Base-by-base conservation (phyloP, 441 rosid species). In the Populus trichocarpa region DNA sequence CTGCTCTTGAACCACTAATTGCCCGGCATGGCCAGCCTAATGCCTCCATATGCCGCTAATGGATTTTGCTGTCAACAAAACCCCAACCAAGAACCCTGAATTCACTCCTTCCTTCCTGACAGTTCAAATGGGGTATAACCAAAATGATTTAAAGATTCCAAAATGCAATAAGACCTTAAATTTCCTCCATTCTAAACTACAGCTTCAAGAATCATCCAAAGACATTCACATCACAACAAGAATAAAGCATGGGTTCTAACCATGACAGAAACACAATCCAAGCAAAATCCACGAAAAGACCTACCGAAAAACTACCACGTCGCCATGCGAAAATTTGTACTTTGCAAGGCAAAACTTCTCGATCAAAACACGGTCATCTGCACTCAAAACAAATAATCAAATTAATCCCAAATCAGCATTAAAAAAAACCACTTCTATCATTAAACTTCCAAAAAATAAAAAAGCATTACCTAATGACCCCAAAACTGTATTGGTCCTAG, bases 311-410 rank as follows among this genome's bases (percentile, higher is more conserved):
- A 92, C 89, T 42, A 93, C 81, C 65, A 93, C 94, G 76, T 96
- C 97, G 2, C 98, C 99, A 57, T 78, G 89, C 1, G 92, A 87
- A 80, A 94, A 96, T 81, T 88, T 88, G 88, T 89, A 96, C 66
- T 88, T 81, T 26, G 40, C 74, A 53, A 92, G 93, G 86, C 97
- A 92, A 59, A 88, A 80, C 80, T 93, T 96, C 78, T 93, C 98
- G 35, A 94, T 85, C 25, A 94, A 84, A 76, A 93, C 96, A 78
- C 68, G 81, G 77, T 96, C 97, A 81, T 88, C 95, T 89, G 84
- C 86, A 83, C 40, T 64, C 76, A 80, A 83, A 67, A 67, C 33
- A 40, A 18, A 42, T 9, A 3, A 82, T 74, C 70, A 72, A 79
- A 65, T 23, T n/a, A 79, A 67, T 30, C 70, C 33, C n/a, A 18